A percentile compares a stretch with the other conserved stretches of the same genome.
Evolutionary conservation across 2,329 filamentous ascomycete species (phyloP).

Genomic region (Ambrosiella beaveri): DNA sequence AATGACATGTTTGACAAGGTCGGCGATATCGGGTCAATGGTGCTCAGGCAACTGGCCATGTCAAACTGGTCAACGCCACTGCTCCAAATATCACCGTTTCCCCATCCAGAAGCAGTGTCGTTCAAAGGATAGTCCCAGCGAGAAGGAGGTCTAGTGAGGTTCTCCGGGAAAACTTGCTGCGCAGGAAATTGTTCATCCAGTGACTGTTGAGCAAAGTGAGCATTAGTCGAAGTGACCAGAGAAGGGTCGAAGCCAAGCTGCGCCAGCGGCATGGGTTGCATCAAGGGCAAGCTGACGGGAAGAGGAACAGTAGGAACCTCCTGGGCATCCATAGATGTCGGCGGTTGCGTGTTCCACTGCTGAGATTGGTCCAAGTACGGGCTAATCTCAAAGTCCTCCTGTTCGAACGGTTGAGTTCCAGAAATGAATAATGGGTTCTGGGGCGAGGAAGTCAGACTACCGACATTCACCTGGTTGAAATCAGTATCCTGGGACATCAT

Average conservation of each 20-base stretch:
- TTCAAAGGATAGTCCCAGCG: neutral
- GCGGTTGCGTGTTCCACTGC: neutral
- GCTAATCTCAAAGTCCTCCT: conserved; percentile 3
- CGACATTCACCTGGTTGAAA: neutral
- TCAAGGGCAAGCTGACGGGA: neutral
- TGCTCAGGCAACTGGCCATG: neutral
- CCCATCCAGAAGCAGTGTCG: neutral
- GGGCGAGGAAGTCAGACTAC: neutral
- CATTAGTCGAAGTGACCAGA: neutral
- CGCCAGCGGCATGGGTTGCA: neutral
- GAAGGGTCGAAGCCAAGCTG: neutral
- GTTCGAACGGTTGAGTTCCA: neutral
- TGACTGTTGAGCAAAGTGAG: neutral
- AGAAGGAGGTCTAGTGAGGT: neutral
- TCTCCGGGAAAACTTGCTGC: neutral
- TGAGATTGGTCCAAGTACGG: neutral
- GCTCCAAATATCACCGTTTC: neutral
- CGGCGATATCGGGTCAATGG: conserved; percentile 1
- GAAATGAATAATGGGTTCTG: neutral
- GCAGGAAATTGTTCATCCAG: neutral
- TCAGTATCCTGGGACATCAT: neutral
- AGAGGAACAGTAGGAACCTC: neutral
- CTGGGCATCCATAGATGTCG: neutral
- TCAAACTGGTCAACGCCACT: neutral
- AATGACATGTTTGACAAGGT: conserved; percentile 6